Conservation (phyloP, 192 early-diverging fungal genomes). For the Dissophora ornata region DNA sequence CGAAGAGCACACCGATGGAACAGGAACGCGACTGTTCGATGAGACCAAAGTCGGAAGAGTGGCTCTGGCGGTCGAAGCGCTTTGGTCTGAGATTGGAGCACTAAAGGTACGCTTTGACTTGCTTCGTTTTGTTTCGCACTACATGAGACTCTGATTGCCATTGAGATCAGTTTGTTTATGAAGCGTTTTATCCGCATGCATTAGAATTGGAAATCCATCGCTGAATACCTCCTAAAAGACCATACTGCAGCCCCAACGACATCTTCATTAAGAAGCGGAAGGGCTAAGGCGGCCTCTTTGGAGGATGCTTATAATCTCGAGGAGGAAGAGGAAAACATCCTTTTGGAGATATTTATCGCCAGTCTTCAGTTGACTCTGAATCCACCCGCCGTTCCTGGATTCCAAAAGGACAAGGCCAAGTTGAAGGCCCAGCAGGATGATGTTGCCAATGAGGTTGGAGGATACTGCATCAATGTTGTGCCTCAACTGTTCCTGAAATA, state of each 20-base stretch:
- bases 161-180: background rate
- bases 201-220: conserved; percentile 63
- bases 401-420: conserved; percentile 53
- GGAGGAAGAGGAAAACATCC: conserved; percentile 65
- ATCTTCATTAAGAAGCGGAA: conserved; percentile 8
- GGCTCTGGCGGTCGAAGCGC: conserved; percentile 53
- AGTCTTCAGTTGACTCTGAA: conserved; percentile 53
- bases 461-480: conserved; percentile 50
- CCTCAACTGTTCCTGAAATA: conserved; percentile 62
- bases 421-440: conserved; percentile 53
- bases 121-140: too few relatives aligned
- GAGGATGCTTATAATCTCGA: conserved; percentile 57
- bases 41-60: conserved; percentile 55
- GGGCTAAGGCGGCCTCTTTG: conserved; percentile 12
- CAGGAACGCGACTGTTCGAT: conserved; percentile 31
- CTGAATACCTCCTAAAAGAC: conserved; percentile 61
- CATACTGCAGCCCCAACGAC: conserved; percentile 16
- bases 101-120: conserved; percentile 29
- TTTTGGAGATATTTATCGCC: conserved; percentile 61
- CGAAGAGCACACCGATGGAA: conserved; percentile 2
- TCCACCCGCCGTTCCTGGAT: conserved; percentile 35
- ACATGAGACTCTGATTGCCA: too few relatives aligned
- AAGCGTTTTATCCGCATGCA: background rate
- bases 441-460: conserved; percentile 55
- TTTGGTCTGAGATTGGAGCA: conserved; percentile 49